phyloP scores from a whole-genome alignment of 768 basidiomycete species.

The Boletus pseudo-olivaceus region DNA sequence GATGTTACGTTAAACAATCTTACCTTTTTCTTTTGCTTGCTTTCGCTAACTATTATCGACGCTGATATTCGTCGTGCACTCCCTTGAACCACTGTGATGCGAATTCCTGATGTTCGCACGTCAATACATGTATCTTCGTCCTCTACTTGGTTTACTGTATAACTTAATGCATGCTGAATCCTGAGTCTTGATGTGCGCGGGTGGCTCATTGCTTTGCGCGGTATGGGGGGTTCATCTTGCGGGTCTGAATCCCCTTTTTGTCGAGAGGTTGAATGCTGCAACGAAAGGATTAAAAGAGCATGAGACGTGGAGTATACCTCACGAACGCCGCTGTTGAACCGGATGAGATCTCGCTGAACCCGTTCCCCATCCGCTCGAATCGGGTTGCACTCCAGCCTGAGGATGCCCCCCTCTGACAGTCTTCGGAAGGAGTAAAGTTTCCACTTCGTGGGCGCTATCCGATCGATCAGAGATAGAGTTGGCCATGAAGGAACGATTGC shows the following conservation, averaged over 20 bases:
- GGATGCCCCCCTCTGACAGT: constrained; percentile 16
- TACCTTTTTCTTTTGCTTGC: background rate
- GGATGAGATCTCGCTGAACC: constrained; percentile 22
- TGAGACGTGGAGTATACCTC: background rate
- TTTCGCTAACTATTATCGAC: constrained; percentile 10
- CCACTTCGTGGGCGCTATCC: constrained; percentile 71
- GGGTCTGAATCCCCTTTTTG: constrained; percentile 48
- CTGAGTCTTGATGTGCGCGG: background rate
- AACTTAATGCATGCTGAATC: constrained; percentile 13
- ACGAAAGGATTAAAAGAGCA: background rate
- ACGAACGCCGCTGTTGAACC: constrained; percentile 28
- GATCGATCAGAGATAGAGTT: constrained; percentile 54
- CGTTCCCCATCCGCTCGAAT: constrained; percentile 38
- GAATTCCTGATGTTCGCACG: constrained; percentile 4
- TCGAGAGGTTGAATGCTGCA: constrained; percentile 43
- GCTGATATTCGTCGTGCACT: constrained; percentile 14
- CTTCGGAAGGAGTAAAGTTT: constrained; percentile 49
- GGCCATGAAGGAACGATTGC: constrained; percentile 43
- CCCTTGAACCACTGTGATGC: constrained; percentile 6
- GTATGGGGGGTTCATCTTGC: constrained; percentile 24
- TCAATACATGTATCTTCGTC: constrained; percentile 24
- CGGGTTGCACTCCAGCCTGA: constrained; percentile 13
- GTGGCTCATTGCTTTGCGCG: background rate
- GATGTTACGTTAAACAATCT: constrained; percentile 6
- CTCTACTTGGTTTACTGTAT: constrained; percentile 10